Conservation (phyloP, 495 filamentous ascomycete genomes). For the Trichoderma erinaceum region DNA sequence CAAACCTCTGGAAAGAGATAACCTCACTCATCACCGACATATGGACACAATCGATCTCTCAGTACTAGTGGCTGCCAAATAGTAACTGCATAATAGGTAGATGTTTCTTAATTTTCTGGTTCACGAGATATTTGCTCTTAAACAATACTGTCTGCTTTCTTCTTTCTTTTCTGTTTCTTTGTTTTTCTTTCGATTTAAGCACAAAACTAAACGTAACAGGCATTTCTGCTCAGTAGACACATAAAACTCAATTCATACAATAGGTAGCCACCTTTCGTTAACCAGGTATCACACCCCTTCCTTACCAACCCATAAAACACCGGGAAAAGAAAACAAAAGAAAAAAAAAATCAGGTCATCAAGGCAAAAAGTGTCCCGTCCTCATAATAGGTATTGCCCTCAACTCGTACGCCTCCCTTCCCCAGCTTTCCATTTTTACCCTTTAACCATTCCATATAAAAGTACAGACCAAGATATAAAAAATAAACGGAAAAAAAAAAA, state of each 20-base stretch:
- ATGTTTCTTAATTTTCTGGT: no score
- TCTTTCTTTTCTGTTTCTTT: no score
- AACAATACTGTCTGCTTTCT: no score
- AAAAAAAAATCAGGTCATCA: not conserved
- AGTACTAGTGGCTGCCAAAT: not conserved
- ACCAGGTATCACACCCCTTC: not conserved
- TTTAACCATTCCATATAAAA: not conserved
- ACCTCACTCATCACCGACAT: slow-evolving; percentile 4
- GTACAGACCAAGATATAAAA: not conserved
- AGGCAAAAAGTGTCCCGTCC: not conserved
- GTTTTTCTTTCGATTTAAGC: not conserved
- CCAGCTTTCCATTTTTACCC: not conserved
- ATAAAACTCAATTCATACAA: not conserved
- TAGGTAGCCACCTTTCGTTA: not conserved
- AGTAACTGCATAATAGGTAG: not conserved
- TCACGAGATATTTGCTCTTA: no score
- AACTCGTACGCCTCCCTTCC: not conserved
- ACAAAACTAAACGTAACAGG: not conserved
- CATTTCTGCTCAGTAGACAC: not conserved
- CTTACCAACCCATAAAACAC: not conserved
- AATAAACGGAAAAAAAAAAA: not conserved
- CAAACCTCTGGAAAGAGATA: not conserved
- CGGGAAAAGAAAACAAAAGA: not conserved
- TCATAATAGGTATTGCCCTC: not conserved
- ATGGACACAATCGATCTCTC: not conserved